Conservation (phyloP, 192 early-diverging fungal species). For the Gigaspora rosea region DNA sequence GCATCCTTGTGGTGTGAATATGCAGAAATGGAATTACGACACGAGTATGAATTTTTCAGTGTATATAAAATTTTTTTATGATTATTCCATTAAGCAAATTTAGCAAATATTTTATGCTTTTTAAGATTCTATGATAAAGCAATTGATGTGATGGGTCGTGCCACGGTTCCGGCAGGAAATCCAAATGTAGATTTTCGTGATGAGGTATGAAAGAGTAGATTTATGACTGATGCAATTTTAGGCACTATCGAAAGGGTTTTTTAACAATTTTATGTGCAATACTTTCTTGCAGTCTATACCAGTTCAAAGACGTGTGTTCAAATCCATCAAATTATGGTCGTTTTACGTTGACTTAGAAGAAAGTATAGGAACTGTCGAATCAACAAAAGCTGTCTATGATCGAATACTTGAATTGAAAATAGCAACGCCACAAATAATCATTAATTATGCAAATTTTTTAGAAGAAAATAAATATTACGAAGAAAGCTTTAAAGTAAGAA, state of each 20-base stretch:
- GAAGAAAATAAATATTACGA: slow-evolving; percentile 91
- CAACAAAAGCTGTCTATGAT: slow-evolving; percentile 85
- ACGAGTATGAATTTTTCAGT: slow-evolving; percentile 42
- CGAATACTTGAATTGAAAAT: slow-evolving; percentile 91
- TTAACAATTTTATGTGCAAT: background rate
- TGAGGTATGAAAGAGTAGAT: slow-evolving; percentile 49
- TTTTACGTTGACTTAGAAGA: slow-evolving; percentile 96
- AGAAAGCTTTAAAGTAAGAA: slow-evolving; percentile 76
- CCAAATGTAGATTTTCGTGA: slow-evolving; percentile 73
- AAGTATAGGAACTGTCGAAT: slow-evolving; percentile 78
- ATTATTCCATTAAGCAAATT: background rate
- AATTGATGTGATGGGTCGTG: slow-evolving; percentile 80
- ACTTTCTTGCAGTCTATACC: slow-evolving; percentile 49
- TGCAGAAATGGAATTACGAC: slow-evolving; percentile 81
- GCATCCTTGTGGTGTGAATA: slow-evolving; percentile 90
- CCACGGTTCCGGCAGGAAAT: slow-evolving; percentile 67
- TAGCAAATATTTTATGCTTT: background rate
- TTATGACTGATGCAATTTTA: too few relatives aligned
- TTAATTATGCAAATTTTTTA: slow-evolving; percentile 90
- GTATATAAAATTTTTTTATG: background rate
- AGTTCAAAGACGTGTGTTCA: slow-evolving; percentile 81
- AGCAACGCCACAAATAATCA: slow-evolving; percentile 93
- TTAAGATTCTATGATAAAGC: slow-evolving; percentile 64
- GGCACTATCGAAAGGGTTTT: background rate
- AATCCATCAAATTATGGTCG: slow-evolving; percentile 86